phyloP scores from a whole-genome alignment of 768 basidiomycete species.

The Tephrocybe rancida region DNA sequence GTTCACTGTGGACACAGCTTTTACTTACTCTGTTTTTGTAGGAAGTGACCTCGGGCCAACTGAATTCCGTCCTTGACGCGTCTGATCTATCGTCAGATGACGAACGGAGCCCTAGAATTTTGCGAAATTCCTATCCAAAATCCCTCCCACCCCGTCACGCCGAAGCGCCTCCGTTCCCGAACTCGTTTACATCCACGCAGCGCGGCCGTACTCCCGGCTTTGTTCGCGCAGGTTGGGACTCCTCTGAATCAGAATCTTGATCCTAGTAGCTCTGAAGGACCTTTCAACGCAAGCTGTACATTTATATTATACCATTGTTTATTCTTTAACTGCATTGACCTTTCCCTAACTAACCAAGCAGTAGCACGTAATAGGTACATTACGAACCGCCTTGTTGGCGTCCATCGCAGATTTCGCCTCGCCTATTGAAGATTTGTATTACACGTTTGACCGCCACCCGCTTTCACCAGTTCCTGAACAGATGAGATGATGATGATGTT shows the following conservation, averaged over 20 bases:
- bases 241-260: constrained; percentile 29
- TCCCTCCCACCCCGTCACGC: constrained; percentile 7
- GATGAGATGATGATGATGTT: too few species aligned
- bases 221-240: constrained; percentile 61
- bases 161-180: constrained; percentile 30
- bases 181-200: constrained; percentile 38
- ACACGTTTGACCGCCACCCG: background rate
- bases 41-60: constrained; percentile 10
- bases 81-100: constrained; percentile 20
- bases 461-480: too few species aligned
- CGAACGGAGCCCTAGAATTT: constrained; percentile 5
- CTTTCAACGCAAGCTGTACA: background rate
- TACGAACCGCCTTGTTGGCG: background rate
- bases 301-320: constrained; percentile 5
- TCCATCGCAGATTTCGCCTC: background rate
- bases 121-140: constrained; percentile 20
- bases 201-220: constrained; percentile 50
- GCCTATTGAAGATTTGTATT: background rate
- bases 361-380: constrained; percentile 8
- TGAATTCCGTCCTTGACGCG: constrained; percentile 12
- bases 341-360: background rate
- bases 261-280: background rate
- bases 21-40: background rate
- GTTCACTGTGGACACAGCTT: background rate
- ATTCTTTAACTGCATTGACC: constrained; percentile 4